phyloP scores from a whole-genome alignment of 1,139 yeast genomes.

The Pichia sp. region DNA sequence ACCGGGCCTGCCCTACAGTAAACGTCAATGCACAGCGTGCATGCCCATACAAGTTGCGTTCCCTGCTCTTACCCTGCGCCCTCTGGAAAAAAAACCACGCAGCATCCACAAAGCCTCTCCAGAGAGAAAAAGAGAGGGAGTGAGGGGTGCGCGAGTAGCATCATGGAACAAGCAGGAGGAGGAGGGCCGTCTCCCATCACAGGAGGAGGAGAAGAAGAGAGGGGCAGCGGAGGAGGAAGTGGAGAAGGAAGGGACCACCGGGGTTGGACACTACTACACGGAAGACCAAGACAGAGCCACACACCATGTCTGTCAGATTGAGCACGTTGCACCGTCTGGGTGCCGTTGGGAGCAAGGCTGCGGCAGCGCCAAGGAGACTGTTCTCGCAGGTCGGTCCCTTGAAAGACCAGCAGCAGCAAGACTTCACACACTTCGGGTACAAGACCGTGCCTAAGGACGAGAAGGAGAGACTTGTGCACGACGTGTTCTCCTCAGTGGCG shows the following conservation, averaged over 20 bases:
- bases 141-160: background rate
- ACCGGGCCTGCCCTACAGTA: background rate
- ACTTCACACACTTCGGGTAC: slow-evolving; percentile 83
- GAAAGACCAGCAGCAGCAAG: slow-evolving; percentile 5
- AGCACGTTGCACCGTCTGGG: background rate
- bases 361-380: background rate
- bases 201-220: background rate
- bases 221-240: background rate
- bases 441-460: slow-evolving; percentile 75
- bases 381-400: slow-evolving; percentile 3
- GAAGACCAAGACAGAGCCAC: background rate
- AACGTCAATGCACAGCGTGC: background rate
- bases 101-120: background rate
- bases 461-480: slow-evolving; percentile 82
- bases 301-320: background rate
- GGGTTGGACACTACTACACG: background rate
- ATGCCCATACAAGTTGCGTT: background rate
- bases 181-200: background rate
- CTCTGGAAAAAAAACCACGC: background rate
- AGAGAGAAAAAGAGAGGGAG: background rate
- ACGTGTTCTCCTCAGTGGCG: slow-evolving; percentile 92
- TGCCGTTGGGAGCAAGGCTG: background rate
- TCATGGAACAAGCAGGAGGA: background rate
- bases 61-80: background rate
- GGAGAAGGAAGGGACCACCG: background rate